phyloP scores from a whole-genome alignment of 2,329 filamentous ascomycete genomes.

The Sclerotinia trifoliorum region DNA sequence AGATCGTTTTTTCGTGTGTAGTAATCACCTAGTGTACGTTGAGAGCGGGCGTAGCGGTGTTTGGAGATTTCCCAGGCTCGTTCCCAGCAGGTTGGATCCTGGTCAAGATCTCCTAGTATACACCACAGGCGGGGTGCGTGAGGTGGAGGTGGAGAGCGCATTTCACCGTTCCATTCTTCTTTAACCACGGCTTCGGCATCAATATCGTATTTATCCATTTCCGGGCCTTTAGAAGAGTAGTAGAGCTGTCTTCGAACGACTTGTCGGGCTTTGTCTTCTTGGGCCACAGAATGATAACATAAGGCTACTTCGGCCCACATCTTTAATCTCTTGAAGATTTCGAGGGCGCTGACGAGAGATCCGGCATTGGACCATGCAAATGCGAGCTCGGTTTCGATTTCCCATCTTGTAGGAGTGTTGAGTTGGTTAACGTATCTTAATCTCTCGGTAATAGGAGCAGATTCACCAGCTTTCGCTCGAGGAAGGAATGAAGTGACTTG shows the following conservation, averaged over 20 bases:
- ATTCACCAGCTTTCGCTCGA: conserved; percentile 69
- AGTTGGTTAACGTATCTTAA: conserved; percentile 82
- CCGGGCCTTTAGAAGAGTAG: conserved; percentile 53
- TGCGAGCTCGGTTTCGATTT: conserved; percentile 89
- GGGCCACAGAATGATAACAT: conserved; percentile 57
- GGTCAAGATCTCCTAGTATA: conserved; percentile 87
- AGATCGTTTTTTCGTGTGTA: conserved; percentile 68
- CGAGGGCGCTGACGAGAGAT: conserved; percentile 82
- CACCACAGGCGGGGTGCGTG: conserved; percentile 89
- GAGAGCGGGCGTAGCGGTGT: conserved; percentile 78
- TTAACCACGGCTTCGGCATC: conserved; percentile 54
- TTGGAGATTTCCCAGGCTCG: conserved; percentile 86
- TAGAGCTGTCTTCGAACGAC: conserved; percentile 80
- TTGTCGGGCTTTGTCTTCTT: conserved; percentile 77
- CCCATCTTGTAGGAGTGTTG: conserved; percentile 84
- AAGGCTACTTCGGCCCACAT: conserved; percentile 95
- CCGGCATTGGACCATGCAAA: conserved; percentile 89
- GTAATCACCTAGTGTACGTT: conserved; percentile 79
- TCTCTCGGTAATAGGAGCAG: conserved; percentile 72
- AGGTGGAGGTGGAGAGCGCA: conserved; percentile 67
- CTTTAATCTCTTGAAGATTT: conserved; percentile 90
- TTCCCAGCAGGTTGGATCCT: conserved; percentile 71
- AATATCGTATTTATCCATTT: conserved; percentile 43
- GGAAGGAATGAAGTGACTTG: conserved; percentile 79
- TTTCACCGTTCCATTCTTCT: conserved; percentile 62